Evolutionary conservation across 2,329 filamentous ascomycete species (phyloP), one percentile per base, ranked within the genome.

Genomic region (Cladorrhinum sp.): DNA sequence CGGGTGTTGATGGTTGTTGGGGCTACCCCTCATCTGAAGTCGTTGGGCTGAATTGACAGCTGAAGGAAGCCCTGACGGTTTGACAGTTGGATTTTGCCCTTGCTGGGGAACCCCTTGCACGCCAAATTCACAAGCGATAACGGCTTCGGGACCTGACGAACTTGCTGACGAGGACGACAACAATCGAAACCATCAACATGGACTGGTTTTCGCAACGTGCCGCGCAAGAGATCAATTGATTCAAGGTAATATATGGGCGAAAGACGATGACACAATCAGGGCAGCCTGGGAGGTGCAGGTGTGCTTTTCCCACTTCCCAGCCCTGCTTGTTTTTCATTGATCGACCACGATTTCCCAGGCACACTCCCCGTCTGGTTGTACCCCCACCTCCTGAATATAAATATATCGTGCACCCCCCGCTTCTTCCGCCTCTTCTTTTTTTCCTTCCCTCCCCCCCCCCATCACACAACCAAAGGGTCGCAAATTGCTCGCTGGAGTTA

Each of bases 391-490:
- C 58, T 53, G 57, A 64, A 72, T 74, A 77, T 76, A 77, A 76
- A 76, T 76, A 70, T 64, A 68, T 64, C 61, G 52, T 63, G 64
- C 58, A 64, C 68, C 67, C 71, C 73, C 74, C 73, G 69, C 69
- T 68, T 67, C 68, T 71, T 70, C 72, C 65, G 70, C 68, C 71
- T 67, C 71, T 70, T 76, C 73, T 76, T 49, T 75, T 73, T 76
- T 72, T 77, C 75, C 74, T 74, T 77, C 77, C 77, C 72, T 76
- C 76, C 78, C 80, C 82, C 80, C 33, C 80, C 80, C 75, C 78
- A 73, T 79, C 76, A 73, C 80, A 77, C 76, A 79, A 77, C 73
- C 75, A 76, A 75, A 77, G 81, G 82, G 82, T 80, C 81, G 82
- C 83, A 85, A 85, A 85, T 75, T 73, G 75, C 59, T 73, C 72